Conservation (phyloP, 1,284 basidiomycete species). For the Cutaneotrichosporon sp. region DNA sequence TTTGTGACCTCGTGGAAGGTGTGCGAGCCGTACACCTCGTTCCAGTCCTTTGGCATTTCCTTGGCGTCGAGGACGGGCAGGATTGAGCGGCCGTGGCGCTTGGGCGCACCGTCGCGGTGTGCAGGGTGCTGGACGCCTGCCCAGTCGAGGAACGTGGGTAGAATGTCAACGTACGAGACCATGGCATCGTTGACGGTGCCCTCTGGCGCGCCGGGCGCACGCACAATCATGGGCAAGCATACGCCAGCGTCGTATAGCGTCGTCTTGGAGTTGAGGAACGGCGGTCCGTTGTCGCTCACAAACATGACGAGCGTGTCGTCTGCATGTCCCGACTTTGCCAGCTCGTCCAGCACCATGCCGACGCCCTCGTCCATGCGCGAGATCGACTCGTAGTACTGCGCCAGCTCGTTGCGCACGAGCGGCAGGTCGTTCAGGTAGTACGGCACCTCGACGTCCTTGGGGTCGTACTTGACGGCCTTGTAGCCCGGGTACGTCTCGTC, state of each 20-base stretch:
- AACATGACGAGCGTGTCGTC: constrained; percentile 22
- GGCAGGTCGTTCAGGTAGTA: constrained; percentile 18
- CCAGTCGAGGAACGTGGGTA: constrained; percentile 23
- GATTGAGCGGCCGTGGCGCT: constrained; percentile 19
- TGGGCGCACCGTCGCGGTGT: constrained; percentile 3
- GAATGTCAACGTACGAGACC: constrained; percentile 23
- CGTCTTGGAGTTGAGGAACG: constrained; percentile 29
- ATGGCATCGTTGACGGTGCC: constrained; percentile 19
- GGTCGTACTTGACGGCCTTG: background rate
- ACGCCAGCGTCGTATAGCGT: constrained; percentile 26
- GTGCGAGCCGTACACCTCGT: constrained; percentile 24
- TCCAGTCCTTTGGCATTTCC: constrained; percentile 10
- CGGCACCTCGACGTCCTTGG: constrained; percentile 16
- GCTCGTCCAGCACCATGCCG: constrained; percentile 18
- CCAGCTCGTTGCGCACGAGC: constrained; percentile 17
- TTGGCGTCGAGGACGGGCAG: constrained; percentile 10
- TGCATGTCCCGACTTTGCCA: constrained; percentile 6
- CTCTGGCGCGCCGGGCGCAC: constrained; percentile 5
- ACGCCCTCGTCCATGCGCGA: constrained; percentile 22
- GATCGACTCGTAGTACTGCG: constrained; percentile 24
- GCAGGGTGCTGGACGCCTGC: constrained; percentile 4
- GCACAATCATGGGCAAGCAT: constrained; percentile 20
- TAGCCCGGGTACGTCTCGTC: constrained; percentile 5
- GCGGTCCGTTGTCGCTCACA: constrained; percentile 25
- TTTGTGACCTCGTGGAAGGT: constrained; percentile 27